Base-by-base conservation (phyloP, 2,329 filamentous ascomycete genomes). In the Trichoderma sp. region DNA sequence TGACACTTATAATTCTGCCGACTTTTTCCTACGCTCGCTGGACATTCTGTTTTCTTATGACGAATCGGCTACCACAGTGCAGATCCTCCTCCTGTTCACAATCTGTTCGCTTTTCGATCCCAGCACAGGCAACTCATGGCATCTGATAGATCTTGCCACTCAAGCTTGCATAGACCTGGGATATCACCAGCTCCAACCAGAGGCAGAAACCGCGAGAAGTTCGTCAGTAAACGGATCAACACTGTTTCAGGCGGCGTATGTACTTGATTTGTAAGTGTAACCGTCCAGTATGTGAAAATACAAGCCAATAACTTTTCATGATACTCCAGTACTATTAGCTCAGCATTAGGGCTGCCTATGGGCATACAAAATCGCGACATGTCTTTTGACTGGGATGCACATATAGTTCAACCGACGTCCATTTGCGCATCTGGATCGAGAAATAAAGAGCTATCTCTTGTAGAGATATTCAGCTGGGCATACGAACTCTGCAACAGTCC, bases 21-120 rank as follows among this genome's bases (percentile, higher is more conserved):
- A 65, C 13, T 65, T 43, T 10, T 65, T 65, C 51, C 28, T 65
- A 30, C 32, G 51, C 8, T 51, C 61, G 2, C 30, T 54, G 5
- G 49, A 65, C 37, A 37, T 65, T 16, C 61, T 55, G 10, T 65
- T 13, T 28, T 30, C 51, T 26, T 65, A 65, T 51, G 51, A 65
- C 21, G 61, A 65, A 39, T 65, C 61, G 32, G 21, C 26, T 21
- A 43, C 51, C 14, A 65, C 61, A 24, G 51, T 51, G 18, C 61
- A 54, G n/a, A 65, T 65, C 26, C 46, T 68, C 7, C 49, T 68
- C 24, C n/a, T 68, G 3, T 52, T 68, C 34, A 61, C 66, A 10
- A 59, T 68, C 16, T 68, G 46, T 46, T 68, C 66, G n/a, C 49
- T 68, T 21, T 68, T 68, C 8, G 66, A 68, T 43, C 56, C 66